Conservation (phyloP, 2,329 filamentous ascomycete species). For the Aspergillus sp. region DNA sequence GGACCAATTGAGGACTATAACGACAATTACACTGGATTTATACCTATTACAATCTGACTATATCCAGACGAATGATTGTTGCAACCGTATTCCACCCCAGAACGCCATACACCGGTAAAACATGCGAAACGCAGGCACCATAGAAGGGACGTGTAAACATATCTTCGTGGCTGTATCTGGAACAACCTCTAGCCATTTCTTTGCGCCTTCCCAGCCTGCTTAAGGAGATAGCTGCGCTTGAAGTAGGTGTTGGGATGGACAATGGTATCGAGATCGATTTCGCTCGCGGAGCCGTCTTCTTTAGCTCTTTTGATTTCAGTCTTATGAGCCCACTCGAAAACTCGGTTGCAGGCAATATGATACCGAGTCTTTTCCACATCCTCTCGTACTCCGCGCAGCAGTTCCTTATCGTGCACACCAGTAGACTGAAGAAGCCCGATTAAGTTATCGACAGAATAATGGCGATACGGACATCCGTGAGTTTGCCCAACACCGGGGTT, state of each 20-base stretch:
- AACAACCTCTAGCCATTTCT: slow-evolving; percentile 43
- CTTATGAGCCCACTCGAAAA: slow-evolving; percentile 87
- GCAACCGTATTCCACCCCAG: slow-evolving; percentile 7
- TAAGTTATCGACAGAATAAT: slow-evolving; percentile 87
- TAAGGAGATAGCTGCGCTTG: slow-evolving; percentile 87
- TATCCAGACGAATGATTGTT: background rate
- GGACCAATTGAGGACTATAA: slow-evolving; percentile 3
- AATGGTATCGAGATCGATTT: slow-evolving; percentile 85
- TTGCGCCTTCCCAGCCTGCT: slow-evolving; percentile 64
- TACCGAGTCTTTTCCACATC: slow-evolving; percentile 87
- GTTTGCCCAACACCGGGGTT: slow-evolving; percentile 82
- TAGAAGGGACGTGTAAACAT: slow-evolving; percentile 23
- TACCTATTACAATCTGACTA: slow-evolving; percentile 4
- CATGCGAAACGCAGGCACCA: background rate
- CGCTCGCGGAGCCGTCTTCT: slow-evolving; percentile 69
- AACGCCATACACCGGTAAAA: slow-evolving; percentile 20
- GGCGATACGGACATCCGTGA: slow-evolving; percentile 95
- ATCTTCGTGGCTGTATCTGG: slow-evolving; percentile 51
- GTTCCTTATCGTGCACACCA: slow-evolving; percentile 74
- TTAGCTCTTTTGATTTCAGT: slow-evolving; percentile 73
- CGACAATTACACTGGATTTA: slow-evolving; percentile 4
- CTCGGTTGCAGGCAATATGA: slow-evolving; percentile 93
- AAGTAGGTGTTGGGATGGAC: slow-evolving; percentile 98
- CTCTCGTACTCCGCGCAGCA: slow-evolving; percentile 78
- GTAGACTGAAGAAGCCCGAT: slow-evolving; percentile 71